phyloP scores from a whole-genome alignment of 306 rosid species.

The Cicer judaicum region DNA sequence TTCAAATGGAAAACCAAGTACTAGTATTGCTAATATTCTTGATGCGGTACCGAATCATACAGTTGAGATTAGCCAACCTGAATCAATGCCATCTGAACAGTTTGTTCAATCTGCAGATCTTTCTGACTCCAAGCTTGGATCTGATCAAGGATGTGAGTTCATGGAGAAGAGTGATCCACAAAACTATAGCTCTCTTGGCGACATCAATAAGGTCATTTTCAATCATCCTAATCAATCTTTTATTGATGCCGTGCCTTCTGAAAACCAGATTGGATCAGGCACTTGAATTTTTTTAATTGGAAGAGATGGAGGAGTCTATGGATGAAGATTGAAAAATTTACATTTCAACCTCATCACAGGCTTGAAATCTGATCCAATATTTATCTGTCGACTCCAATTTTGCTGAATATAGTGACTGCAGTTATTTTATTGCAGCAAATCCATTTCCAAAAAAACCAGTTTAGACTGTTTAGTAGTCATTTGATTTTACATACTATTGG shows the following conservation, averaged over 20 bases:
- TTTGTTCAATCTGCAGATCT: conserved; percentile 33
- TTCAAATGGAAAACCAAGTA: conserved; percentile 28
- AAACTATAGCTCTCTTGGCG: conserved; percentile 46
- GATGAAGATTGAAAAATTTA: neutral
- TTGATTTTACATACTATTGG: conserved; percentile 15
- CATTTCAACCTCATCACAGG: neutral
- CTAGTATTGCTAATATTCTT: conserved; percentile 3
- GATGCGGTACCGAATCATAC: conserved; percentile 11
- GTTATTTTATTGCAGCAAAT: conserved; percentile 8
- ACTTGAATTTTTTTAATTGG: neutral
- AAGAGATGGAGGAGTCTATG: neutral
- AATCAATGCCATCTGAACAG: conserved; percentile 35
- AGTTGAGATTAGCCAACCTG: conserved; percentile 29
- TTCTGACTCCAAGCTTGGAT: conserved; percentile 11
- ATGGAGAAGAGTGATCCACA: conserved; percentile 38
- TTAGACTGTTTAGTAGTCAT: conserved; percentile 6
- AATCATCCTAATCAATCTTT: conserved; percentile 48
- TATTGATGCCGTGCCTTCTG: conserved; percentile 22
- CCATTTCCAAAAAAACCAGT: conserved; percentile 31
- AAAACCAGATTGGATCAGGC: conserved; percentile 33
- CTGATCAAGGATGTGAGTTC: conserved; percentile 36
- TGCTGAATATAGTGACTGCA: neutral
- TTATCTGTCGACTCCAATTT: neutral
- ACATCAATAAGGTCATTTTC: conserved; percentile 25
- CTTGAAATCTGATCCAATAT: neutral